Conservation (phyloP, 2,329 filamentous ascomycete genomes). For the Fusarium continuum region DNA sequence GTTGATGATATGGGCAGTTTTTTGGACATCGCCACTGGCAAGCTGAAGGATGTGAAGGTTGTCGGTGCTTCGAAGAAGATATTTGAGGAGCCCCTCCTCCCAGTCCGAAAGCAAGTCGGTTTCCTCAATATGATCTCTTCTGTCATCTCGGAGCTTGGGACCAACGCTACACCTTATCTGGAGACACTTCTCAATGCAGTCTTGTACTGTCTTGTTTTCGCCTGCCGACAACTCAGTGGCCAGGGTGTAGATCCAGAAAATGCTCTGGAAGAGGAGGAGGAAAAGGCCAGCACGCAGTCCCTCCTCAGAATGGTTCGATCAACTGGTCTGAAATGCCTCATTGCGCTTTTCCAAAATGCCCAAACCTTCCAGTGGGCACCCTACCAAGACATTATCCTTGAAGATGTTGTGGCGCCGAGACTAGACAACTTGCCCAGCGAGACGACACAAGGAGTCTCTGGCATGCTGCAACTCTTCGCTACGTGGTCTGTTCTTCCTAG, state of each 20-base stretch:
- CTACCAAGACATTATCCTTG: slow-evolving; percentile 76
- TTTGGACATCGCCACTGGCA: slow-evolving; percentile 81
- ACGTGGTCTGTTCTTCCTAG: slow-evolving; percentile 78
- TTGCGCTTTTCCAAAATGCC: slow-evolving; percentile 78
- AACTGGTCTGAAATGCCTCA: slow-evolving; percentile 83
- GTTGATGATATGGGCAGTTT: slow-evolving; percentile 81
- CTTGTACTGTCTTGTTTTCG: slow-evolving; percentile 80
- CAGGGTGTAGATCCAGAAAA: slow-evolving; percentile 46
- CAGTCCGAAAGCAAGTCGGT: slow-evolving; percentile 84
- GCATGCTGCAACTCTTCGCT: slow-evolving; percentile 79
- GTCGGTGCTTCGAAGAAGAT: slow-evolving; percentile 61
- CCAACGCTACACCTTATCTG: slow-evolving; percentile 74
- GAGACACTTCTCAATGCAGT: slow-evolving; percentile 77
- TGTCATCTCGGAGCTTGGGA: slow-evolving; percentile 84
- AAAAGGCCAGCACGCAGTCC: slow-evolving; percentile 60
- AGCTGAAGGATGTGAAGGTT: slow-evolving; percentile 69
- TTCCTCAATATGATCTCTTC: slow-evolving; percentile 91
- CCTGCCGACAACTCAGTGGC: slow-evolving; percentile 68
- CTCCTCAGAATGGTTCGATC: slow-evolving; percentile 73
- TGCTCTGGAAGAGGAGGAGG: slow-evolving; percentile 53
- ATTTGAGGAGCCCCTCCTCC: slow-evolving; percentile 68
- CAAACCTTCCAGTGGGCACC: slow-evolving; percentile 74
- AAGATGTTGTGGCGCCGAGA: slow-evolving; percentile 79
- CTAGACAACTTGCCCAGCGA: slow-evolving; percentile 82
- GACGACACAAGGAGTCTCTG: slow-evolving; percentile 89